These are phyloP conservation scores for Clohesyomyces aquaticus DNA, from an alignment of 495 filamentous ascomycete species.

Conservation along the genomic window DNA sequence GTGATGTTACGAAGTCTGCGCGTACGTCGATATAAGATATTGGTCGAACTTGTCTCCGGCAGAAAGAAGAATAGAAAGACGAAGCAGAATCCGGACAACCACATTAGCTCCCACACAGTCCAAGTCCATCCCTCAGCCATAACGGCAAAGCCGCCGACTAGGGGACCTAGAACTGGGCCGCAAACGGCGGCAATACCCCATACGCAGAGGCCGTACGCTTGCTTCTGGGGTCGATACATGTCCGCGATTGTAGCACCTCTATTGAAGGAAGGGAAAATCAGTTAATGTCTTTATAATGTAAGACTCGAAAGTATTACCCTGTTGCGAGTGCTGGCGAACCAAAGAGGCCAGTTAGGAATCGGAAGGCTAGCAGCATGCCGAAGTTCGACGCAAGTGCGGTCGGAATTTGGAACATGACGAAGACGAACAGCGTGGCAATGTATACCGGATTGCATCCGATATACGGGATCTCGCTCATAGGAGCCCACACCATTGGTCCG, in stretches of 20 bases:
- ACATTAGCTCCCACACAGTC: constrained; percentile 51
- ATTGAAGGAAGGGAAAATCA: too few species aligned
- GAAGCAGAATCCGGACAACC: constrained; percentile 46
- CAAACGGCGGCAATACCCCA: constrained; percentile 47
- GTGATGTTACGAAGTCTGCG: constrained; percentile 46
- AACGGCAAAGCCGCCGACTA: constrained; percentile 51
- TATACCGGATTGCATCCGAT: constrained; percentile 58
- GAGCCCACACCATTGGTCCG: constrained; percentile 51
- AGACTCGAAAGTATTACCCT: too few species aligned
- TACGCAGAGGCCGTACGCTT: constrained; percentile 44
- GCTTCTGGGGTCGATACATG: constrained; percentile 46
- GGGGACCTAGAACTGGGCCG: constrained; percentile 54
- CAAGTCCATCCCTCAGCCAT: constrained; percentile 47
- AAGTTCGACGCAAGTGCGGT: constrained; percentile 55
- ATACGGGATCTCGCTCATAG: constrained; percentile 56
- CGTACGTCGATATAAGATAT: constrained; percentile 49
- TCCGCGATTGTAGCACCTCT: constrained; percentile 59
- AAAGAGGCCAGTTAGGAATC: constrained; percentile 59
- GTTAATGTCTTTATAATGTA: too few species aligned
- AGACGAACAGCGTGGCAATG: constrained; percentile 52
- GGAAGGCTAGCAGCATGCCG: constrained; percentile 58
- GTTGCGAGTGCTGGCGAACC: constrained; percentile 57
- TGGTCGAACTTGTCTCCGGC: constrained; percentile 48
- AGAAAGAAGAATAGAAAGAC: constrained; percentile 49
- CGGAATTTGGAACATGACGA: constrained; percentile 57